Base-by-base conservation (phyloP, 768 basidiomycete genomes). In the Crucibulum laeve region DNA sequence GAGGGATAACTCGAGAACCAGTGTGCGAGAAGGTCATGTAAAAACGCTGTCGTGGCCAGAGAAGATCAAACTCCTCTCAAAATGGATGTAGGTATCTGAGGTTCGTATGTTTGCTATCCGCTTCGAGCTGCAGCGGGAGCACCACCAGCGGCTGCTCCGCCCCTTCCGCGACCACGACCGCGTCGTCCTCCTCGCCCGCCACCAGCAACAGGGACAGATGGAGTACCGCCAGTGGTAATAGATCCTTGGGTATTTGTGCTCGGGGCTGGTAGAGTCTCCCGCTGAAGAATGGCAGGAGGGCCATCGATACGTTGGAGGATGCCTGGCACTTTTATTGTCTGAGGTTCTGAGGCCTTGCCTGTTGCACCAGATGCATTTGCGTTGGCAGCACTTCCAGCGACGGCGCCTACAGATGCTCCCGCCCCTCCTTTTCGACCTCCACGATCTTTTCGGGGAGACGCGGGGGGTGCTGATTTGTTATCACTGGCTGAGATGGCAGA, bases 291-390 rank as follows among this genome's bases (percentile, higher is more conserved):
- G 7, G 45, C 25, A 36, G 46, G 36, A 13, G 51, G 45, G 3
- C 33, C 50, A 37, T 61, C 60, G 3, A 48, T 40, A 17, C 64
- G 61, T 39, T 63, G 61, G 42, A 67, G 43, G 21, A 69, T 66
- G 14, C 53, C 56, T 1, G 63, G 62, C 0, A 64, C 54, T 39
- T 59, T 61, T 4, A 51, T 25, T n/a, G 25, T 4, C 19, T 43
- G 36, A 7, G 38, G 23, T 4, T 43, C 36, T 19, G 37, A 41
- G 3, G 37, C 26, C 26, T 11, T 30, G 24, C 19, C 34, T 5
- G 49, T 15, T 7, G 22, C 38, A 40, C 40, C 14, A 21, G 25
- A 10, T 14, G 11, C 13, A 13, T 36, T 36, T 18, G 13, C 35
- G 11, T 22, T 11, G 46, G 28, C 18, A 26, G 38, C 21, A 45